Percentiles rank a stretch among this genome's conserved stretches.
phyloP scores from a whole-genome alignment of 306 rosid genomes.

The Luffa acutangula region DNA sequence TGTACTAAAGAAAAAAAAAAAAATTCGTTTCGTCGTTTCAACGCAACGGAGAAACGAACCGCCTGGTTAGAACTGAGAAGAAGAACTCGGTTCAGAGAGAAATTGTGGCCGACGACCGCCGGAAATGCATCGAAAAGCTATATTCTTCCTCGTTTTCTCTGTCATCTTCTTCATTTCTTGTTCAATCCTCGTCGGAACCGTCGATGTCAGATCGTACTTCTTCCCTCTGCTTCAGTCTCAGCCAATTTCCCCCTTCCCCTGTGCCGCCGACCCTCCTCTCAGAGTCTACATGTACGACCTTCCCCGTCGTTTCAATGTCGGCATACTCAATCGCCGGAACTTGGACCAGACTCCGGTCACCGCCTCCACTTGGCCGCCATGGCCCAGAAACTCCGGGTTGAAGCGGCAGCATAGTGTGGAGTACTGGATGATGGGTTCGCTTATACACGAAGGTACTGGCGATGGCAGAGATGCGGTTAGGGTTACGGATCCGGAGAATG shows the following conservation, averaged over 20 bases:
- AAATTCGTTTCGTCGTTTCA: not conserved
- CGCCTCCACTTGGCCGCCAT: conserved; percentile 38
- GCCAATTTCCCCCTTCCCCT: conserved; percentile 11
- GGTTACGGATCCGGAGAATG: conserved; percentile 79
- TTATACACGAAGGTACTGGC: conserved; percentile 27
- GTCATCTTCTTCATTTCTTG: conserved; percentile 43
- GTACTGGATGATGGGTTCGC: conserved; percentile 99
- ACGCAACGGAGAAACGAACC: not conserved
- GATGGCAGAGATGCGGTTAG: conserved; percentile 48
- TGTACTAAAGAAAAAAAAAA: too few relatives aligned
- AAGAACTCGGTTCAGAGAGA: not conserved
- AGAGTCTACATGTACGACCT: conserved; percentile 87
- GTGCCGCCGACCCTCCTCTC: conserved; percentile 39
- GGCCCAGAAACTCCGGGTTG: conserved; percentile 81
- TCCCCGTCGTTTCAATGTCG: conserved; percentile 86
- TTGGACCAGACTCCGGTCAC: conserved; percentile 44
- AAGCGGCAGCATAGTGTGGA: conserved; percentile 88
- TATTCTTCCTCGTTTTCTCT: conserved; percentile 34
- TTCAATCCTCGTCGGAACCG: conserved; percentile 48
- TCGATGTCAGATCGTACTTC: conserved; percentile 65
- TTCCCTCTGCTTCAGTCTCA: conserved; percentile 32
- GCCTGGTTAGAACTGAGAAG: not conserved
- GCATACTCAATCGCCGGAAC: conserved; percentile 50
- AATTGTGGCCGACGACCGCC: not conserved
- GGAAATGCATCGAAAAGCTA: conserved; percentile 44